Conservation (phyloP, 495 filamentous ascomycete genomes). For the Penicillium chermesinum region DNA sequence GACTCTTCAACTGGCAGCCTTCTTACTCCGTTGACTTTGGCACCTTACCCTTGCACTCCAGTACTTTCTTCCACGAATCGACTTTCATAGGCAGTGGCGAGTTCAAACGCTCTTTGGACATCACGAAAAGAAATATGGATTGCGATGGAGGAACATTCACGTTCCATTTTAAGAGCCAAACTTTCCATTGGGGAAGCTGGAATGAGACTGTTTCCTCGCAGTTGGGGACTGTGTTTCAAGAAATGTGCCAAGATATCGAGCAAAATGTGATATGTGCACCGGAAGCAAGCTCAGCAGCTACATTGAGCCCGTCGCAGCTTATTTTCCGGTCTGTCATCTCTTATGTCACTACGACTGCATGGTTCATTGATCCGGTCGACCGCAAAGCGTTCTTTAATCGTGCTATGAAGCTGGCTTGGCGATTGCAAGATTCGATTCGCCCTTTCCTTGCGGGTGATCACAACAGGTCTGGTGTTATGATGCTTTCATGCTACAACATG, state of each 20-base stretch:
- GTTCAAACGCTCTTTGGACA: conserved; percentile 48
- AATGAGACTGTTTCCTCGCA: conserved; percentile 65
- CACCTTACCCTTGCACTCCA: conserved; percentile 56
- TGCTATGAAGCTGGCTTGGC: conserved; percentile 23
- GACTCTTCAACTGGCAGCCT: conserved; percentile 48
- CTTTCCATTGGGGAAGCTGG: conserved; percentile 63
- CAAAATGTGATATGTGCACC: conserved; percentile 3
- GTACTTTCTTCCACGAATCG: conserved; percentile 69
- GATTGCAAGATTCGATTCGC: conserved; percentile 25
- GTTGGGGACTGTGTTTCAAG: conserved; percentile 54
- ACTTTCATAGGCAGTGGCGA: conserved; percentile 74
- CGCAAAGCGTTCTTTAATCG: conserved; percentile 35
- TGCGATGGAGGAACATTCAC: conserved; percentile 21
- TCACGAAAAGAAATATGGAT: conserved; percentile 29
- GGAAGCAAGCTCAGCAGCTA: not conserved
- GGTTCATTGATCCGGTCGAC: conserved; percentile 50
- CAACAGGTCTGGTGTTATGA: conserved; percentile 16
- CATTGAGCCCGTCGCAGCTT: conserved; percentile 2
- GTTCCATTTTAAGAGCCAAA: conserved; percentile 45
- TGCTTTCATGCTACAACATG: conserved; percentile 29
- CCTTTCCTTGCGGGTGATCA: conserved; percentile 13
- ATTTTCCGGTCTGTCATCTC: conserved; percentile 35
- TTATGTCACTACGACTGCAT: conserved; percentile 46
- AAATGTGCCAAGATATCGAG: conserved; percentile 35
- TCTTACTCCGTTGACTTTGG: conserved; percentile 74